Percentiles rank a stretch among this genome's conserved stretches.
Conservation (phyloP, 108 stramenopile species). For the Bacterosira constricta region DNA sequence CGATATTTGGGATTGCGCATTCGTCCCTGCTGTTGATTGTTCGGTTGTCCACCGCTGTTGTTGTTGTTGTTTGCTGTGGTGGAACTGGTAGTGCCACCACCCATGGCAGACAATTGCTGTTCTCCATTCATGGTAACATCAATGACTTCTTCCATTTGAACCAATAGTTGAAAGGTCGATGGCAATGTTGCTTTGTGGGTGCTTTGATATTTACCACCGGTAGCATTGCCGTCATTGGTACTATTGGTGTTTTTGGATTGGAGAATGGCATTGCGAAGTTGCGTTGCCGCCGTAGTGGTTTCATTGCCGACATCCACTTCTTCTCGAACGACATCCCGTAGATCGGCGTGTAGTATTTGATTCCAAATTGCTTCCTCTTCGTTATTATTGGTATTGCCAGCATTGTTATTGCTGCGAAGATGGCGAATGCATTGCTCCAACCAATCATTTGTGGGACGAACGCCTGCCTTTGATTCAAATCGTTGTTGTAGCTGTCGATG, state of each 20-base stretch:
- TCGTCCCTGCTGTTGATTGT: not conserved
- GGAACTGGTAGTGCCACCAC: not conserved
- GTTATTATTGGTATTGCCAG: not conserved
- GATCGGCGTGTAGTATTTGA: conserved; percentile 68
- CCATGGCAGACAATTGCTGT: conserved; percentile 33
- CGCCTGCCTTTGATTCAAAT: conserved; percentile 24
- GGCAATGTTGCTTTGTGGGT: conserved; percentile 37
- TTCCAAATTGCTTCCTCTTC: conserved; percentile 52
- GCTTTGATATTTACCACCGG: not conserved
- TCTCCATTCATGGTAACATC: conserved; percentile 61
- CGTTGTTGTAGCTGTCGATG: conserved; percentile 4
- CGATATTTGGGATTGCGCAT: conserved; percentile 27
- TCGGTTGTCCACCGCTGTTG: not conserved
- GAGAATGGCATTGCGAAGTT: conserved; percentile 43
- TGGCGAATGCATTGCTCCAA: conserved; percentile 24
- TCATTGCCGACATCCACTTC: not conserved
- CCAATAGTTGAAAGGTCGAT: conserved; percentile 48
- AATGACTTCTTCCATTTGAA: conserved; percentile 76
- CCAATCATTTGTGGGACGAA: conserved; percentile 27
- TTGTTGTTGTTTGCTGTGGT: conserved; percentile 11
- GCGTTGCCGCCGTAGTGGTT: not conserved
- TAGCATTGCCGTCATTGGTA: not conserved
- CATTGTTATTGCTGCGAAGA: not conserved
- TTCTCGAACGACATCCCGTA: conserved; percentile 74
- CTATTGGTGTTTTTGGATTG: conserved; percentile 16